phyloP scores from a whole-genome alignment of 495 filamentous ascomycete species.

The Trichoderma reesei region DNA sequence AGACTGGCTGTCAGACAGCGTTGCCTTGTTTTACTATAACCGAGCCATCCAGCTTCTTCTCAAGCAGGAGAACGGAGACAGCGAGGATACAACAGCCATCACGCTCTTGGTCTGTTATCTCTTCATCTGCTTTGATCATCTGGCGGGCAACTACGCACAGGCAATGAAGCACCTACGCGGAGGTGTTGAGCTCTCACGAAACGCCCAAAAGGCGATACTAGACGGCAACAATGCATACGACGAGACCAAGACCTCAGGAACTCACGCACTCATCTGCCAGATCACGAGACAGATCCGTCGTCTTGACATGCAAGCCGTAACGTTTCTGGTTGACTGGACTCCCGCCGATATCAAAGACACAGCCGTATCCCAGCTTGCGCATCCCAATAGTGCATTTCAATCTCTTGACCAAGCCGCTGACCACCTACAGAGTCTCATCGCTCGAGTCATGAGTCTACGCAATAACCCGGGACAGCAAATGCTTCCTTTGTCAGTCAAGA shows the following conservation, averaged over 20 bases:
- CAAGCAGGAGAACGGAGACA: slow-evolving; percentile 7
- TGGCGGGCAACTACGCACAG: slow-evolving; percentile 15
- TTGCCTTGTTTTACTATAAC: slow-evolving; percentile 15
- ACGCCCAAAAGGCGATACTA: slow-evolving; percentile 10
- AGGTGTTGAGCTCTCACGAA: slow-evolving; percentile 14
- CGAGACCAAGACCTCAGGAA: background rate
- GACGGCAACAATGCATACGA: background rate
- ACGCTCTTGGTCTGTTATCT: slow-evolving; percentile 19
- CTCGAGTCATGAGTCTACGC: slow-evolving; percentile 13
- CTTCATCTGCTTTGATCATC: slow-evolving; percentile 18
- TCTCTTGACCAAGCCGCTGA: slow-evolving; percentile 16
- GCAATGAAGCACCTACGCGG: slow-evolving; percentile 16
- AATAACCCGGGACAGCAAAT: slow-evolving; percentile 6
- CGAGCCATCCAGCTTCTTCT: slow-evolving; percentile 17
- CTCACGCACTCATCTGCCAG: background rate
- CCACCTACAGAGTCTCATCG: slow-evolving; percentile 13
- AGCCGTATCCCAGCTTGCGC: slow-evolving; percentile 1
- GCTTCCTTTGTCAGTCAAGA: slow-evolving; percentile 7
- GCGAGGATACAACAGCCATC: slow-evolving; percentile 10
- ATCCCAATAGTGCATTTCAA: background rate
- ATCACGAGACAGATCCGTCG: slow-evolving; percentile 18
- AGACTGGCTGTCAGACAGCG: background rate
- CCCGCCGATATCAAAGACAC: slow-evolving; percentile 11
- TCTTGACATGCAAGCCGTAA: slow-evolving; percentile 21
- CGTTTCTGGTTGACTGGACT: slow-evolving; percentile 16